These are phyloP conservation scores for Plasmopara muralis DNA, from an alignment of 352 stramenopile genomes.

Conservation along the genomic window DNA sequence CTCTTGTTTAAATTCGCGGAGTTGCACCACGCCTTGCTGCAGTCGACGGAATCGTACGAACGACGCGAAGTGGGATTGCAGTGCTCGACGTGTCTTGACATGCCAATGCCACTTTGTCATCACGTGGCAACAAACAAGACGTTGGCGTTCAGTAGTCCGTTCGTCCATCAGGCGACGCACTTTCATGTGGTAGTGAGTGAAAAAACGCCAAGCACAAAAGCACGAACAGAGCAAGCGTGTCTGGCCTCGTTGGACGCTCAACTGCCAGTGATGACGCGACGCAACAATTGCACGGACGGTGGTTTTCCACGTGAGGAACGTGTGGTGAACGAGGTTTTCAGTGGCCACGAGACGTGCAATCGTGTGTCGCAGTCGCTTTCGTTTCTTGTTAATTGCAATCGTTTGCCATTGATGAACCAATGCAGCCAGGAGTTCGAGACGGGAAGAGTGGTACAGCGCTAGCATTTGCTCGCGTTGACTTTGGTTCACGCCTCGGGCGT, in stretches of 20 bases:
- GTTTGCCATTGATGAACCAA: slow-evolving; percentile 26
- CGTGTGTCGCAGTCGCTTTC: slow-evolving; percentile 18
- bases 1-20: slow-evolving; percentile 10
- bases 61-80: slow-evolving; percentile 6
- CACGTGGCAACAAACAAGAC: slow-evolving; percentile 3
- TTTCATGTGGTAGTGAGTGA: slow-evolving; percentile 19
- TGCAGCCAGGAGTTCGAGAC: slow-evolving; percentile 20
- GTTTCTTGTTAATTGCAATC: slow-evolving; percentile 16
- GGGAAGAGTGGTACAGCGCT: slow-evolving; percentile 24
- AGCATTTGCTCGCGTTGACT: slow-evolving; percentile 18
- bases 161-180: slow-evolving; percentile 17
- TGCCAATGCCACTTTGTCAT: slow-evolving; percentile 22
- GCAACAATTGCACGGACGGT: slow-evolving; percentile 14
- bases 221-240: slow-evolving; percentile 49
- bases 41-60: slow-evolving; percentile 22
- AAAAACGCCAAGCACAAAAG: slow-evolving; percentile 43
- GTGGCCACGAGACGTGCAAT: slow-evolving; percentile 21
- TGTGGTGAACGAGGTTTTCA: slow-evolving; percentile 5
- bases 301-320: slow-evolving; percentile 22
- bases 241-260: slow-evolving; percentile 52
- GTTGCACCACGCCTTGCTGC: slow-evolving; percentile 15
- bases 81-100: slow-evolving; percentile 3
- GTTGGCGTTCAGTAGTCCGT: slow-evolving; percentile 21
- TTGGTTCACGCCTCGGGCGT: slow-evolving; percentile 11
- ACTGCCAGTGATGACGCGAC: slow-evolving; percentile 36